A percentile compares a stretch with the other conserved stretches of the same genome.
Evolutionary conservation across 1,284 basidiomycete genomes (phyloP).

Genomic region (Sporisorium reilianum): DNA sequence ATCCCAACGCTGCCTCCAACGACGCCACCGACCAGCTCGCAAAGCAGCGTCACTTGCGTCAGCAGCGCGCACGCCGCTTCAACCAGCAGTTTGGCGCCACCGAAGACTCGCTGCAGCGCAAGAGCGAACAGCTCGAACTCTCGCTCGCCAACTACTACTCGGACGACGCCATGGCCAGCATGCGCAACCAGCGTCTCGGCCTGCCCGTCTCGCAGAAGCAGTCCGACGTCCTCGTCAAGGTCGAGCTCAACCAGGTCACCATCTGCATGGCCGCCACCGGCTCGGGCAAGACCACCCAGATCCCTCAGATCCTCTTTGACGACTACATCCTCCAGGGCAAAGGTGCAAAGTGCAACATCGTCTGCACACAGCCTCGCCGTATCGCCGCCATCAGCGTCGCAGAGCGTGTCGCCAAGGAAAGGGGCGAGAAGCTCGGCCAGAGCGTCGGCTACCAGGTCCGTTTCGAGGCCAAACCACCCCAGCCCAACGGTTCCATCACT

Average conservation of each 20-base stretch:
- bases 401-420: slow-evolving; percentile 88
- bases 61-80: slow-evolving; percentile 38
- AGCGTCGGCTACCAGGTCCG: slow-evolving; percentile 92
- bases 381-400: slow-evolving; percentile 94
- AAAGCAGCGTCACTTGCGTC: slow-evolving; percentile 38
- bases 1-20: slow-evolving; percentile 57
- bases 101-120: slow-evolving; percentile 70
- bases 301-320: slow-evolving; percentile 92
- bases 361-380: slow-evolving; percentile 93
- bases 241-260: slow-evolving; percentile 85
- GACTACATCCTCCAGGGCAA: slow-evolving; percentile 81
- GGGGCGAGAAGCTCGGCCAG: slow-evolving; percentile 80
- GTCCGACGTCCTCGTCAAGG: slow-evolving; percentile 72
- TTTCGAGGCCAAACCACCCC: slow-evolving; percentile 85
- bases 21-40: slow-evolving; percentile 57
- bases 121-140: slow-evolving; percentile 76
- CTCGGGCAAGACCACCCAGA: slow-evolving; percentile 95
- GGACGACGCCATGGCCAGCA: slow-evolving; percentile 76
- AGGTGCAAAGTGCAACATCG: slow-evolving; percentile 87
- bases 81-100: slow-evolving; percentile 51
- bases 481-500: slow-evolving; percentile 83
- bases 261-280: slow-evolving; percentile 95
- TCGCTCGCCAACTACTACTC: slow-evolving; percentile 77
- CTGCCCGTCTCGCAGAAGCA: slow-evolving; percentile 76
- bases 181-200: slow-evolving; percentile 77